Evolutionary conservation across 805 yeast genomes (phyloP).

Genomic region (Kuraishia molischiana): DNA sequence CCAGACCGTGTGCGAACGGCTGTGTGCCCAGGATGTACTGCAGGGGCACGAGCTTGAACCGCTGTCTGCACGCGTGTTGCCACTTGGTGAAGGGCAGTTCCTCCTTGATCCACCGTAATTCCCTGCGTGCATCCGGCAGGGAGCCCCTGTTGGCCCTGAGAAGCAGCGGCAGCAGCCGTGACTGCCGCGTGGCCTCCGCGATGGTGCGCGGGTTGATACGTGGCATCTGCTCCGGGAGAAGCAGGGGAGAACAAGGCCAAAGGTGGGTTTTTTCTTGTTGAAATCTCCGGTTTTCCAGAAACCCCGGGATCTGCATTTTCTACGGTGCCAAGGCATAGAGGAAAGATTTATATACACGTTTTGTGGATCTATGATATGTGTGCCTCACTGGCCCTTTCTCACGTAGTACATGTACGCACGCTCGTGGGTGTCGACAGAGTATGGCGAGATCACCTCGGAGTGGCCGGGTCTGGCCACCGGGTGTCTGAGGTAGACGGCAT

Average conservation of each 20-base stretch:
- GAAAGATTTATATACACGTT: not conserved
- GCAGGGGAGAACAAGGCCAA: too few relatives aligned
- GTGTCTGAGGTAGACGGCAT: constrained; percentile 92
- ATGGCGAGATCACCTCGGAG: constrained; percentile 91
- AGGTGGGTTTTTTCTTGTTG: not conserved
- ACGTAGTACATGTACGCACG: constrained; percentile 92
- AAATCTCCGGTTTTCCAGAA: not conserved
- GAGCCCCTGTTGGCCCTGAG: constrained; percentile 1
- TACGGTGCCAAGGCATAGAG: too few relatives aligned
- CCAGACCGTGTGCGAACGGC: constrained; percentile 66
- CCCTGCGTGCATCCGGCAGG: constrained; percentile 35
- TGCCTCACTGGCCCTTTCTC: constrained; percentile 44
- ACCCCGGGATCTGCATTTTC: too few relatives aligned
- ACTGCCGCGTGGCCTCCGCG: not conserved
- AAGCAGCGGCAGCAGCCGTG: constrained; percentile 1
- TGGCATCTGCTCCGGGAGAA: too few relatives aligned
- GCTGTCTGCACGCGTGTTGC: constrained; percentile 38
- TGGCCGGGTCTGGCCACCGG: constrained; percentile 97
- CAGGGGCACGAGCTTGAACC: constrained; percentile 56
- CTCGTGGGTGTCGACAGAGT: constrained; percentile 72
- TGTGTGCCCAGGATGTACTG: constrained; percentile 82
- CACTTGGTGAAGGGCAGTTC: constrained; percentile 43
- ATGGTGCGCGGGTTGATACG: constrained; percentile 1
- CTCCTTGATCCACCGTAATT: constrained; percentile 51
- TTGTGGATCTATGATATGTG: not conserved